A percentile compares a stretch with the other conserved stretches of the same genome.
phyloP scores from a whole-genome alignment of 2,329 filamentous ascomycete genomes.

The Bipolaris oryzae region DNA sequence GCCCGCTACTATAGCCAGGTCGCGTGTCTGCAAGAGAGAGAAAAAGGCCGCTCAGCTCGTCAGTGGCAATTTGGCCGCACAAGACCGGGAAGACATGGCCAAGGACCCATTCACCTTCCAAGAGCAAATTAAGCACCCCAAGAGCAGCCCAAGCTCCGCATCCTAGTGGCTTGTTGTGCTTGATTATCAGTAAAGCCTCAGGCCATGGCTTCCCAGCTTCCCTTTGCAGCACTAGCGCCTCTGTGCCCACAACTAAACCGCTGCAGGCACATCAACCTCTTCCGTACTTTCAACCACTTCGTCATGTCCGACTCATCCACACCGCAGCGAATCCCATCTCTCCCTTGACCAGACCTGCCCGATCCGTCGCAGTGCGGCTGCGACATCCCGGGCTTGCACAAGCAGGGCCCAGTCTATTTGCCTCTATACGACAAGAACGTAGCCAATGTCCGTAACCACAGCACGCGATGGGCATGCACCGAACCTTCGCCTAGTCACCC shows the following conservation, averaged over 20 bases:
- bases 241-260: neutral
- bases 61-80: conserved; percentile 1
- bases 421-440: neutral
- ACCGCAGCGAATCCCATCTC: neutral
- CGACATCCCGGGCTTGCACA: neutral
- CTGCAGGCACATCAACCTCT: neutral
- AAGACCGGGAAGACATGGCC: neutral
- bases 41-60: conserved; percentile 9
- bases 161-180: conserved; percentile 18
- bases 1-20: neutral
- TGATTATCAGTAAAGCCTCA: conserved; percentile 12
- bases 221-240: conserved; percentile 6
- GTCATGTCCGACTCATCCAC: neutral
- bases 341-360: neutral
- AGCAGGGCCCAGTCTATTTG: neutral
- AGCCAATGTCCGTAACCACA: neutral
- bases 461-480: conserved; percentile 8
- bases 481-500: conserved; percentile 8
- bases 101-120: conserved; percentile 13
- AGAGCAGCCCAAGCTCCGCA: conserved; percentile 7
- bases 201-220: conserved; percentile 14
- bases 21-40: neutral
- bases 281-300: neutral
- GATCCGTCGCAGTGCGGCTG: neutral
- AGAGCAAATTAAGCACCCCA: conserved; percentile 17